Evolutionary conservation across 768 basidiomycete species (phyloP), one percentile per base, ranked within the genome.

Genomic region (Gymnopilus junonius): DNA sequence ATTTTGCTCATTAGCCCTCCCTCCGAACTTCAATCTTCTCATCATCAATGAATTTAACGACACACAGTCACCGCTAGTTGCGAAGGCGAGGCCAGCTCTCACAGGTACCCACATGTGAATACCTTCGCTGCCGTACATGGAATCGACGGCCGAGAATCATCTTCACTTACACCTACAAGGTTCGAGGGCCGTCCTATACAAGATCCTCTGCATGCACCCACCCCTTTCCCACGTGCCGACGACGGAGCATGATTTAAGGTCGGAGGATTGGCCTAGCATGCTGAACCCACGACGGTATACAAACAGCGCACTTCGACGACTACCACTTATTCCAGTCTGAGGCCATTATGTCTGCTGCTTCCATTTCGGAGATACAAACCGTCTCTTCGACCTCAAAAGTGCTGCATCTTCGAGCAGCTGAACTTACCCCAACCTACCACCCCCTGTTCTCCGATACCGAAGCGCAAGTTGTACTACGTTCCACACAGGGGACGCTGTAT

Each of bases 401-500:
- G 21, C 31, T 62, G 12, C 67, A 62, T 50, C 62, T 67, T 35
- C 67, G 63, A 39, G 65, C 66, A 27, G 65, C 61, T 59, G 58
- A 60, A 21, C 6, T 65, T 21, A 58, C 29, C 29, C 43, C 69
- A 25, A 67, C 56, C 42, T 77, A 74, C 67, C 79, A 76, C 55
- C 75, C 72, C 6, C 64, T 66, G 29, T 80, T 77, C 69, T 72
- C 74, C 34, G 68, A 70, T 21, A 67, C 72, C 23, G 74, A 78
- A 42, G 76, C 77, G 15, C 77, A 80, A 59, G 69, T 78, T 11
- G 68, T 76, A 25, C 73, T 82, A 17, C 74, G 77, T 17, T 81
- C 80, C 3, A 63, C 82, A 46, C 81, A 85, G 53, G 78, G 82
- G 2, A 84, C 83, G 29, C 70, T 80, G 55, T 90, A 89, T 71